phyloP scores from a whole-genome alignment of 2,329 filamentous ascomycete species.

The Endoconidiophora polonica region DNA sequence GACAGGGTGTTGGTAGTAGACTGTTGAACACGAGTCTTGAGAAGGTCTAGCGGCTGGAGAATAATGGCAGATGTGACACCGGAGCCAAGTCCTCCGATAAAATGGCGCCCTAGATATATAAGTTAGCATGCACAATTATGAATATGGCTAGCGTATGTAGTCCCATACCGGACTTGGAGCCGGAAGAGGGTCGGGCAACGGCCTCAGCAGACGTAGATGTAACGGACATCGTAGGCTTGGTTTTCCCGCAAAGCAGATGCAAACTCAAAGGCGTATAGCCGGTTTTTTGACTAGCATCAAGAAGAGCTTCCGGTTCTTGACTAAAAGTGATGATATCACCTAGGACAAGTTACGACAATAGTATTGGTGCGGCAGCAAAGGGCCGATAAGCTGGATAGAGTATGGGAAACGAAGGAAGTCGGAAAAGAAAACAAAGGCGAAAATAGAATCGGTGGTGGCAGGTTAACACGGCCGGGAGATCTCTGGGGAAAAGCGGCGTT shows the following conservation, averaged over 20 bases:
- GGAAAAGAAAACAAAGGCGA: too few relatives aligned
- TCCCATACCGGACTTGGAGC: slow-evolving; percentile 12
- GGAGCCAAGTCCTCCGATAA: slow-evolving; percentile 72
- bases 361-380: too few relatives aligned
- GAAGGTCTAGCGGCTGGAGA: slow-evolving; percentile 83
- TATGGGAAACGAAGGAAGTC: too few relatives aligned
- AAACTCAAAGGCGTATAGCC: too few relatives aligned
- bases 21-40: slow-evolving; percentile 94
- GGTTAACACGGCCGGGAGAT: background rate
- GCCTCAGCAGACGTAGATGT: slow-evolving; percentile 1
- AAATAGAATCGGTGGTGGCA: too few relatives aligned
- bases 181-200: slow-evolving; percentile 4
- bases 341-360: too few relatives aligned
- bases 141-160: background rate
- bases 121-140: background rate
- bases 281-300: too few relatives aligned
- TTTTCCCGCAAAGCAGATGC: background rate
- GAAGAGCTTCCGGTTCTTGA: too few relatives aligned
- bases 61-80: slow-evolving; percentile 78
- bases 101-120: slow-evolving; percentile 54
- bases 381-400: too few relatives aligned
- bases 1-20: slow-evolving; percentile 54
- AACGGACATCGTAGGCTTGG: background rate
- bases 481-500: background rate
- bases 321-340: too few relatives aligned